Evolutionary conservation across 2,329 filamentous ascomycete species (phyloP).

Genomic region (Lachnellula arida): DNA sequence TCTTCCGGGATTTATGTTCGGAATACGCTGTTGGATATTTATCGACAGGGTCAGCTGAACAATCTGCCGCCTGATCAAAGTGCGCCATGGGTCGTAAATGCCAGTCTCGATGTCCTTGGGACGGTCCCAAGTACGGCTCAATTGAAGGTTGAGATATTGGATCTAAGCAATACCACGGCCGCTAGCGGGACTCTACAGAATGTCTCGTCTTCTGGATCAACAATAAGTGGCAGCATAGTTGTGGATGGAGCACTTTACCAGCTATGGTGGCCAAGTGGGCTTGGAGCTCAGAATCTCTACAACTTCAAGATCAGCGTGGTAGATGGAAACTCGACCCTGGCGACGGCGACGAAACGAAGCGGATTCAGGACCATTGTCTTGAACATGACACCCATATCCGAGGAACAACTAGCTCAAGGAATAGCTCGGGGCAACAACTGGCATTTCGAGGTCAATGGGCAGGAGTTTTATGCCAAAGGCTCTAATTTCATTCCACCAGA

Average conservation of each 20-base stretch:
- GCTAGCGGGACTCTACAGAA: conserved; percentile 36
- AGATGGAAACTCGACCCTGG: conserved; percentile 35
- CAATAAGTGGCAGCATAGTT: conserved; percentile 45
- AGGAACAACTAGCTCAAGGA: conserved; percentile 47
- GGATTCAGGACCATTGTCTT: conserved; percentile 60
- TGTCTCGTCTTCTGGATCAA: conserved; percentile 37
- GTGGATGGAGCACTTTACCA: conserved; percentile 43
- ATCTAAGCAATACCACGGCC: conserved; percentile 37
- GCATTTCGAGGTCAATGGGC: conserved; percentile 63
- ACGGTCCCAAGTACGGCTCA: conserved; percentile 38
- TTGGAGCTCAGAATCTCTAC: conserved; percentile 55
- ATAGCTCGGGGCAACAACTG: conserved; percentile 54
- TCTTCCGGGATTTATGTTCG: conserved; percentile 41
- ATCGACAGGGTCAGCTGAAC: conserved; percentile 53
- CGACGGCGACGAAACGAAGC: conserved; percentile 47
- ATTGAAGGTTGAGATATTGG: conserved; percentile 44
- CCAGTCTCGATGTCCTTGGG: conserved; percentile 54
- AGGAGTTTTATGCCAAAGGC: conserved; percentile 60
- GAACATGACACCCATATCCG: conserved; percentile 50
- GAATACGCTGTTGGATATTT: conserved; percentile 54
- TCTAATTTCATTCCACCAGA: conserved; percentile 61
- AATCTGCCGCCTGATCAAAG: conserved; percentile 52
- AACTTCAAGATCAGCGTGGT: conserved; percentile 47
- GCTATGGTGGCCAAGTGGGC: conserved; percentile 56
- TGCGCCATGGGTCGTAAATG: conserved; percentile 56